Evolutionary conservation across 331 rosid species (phyloP), one percentile per base, ranked within the genome.

Genomic region (Rosa hybrid): DNA sequence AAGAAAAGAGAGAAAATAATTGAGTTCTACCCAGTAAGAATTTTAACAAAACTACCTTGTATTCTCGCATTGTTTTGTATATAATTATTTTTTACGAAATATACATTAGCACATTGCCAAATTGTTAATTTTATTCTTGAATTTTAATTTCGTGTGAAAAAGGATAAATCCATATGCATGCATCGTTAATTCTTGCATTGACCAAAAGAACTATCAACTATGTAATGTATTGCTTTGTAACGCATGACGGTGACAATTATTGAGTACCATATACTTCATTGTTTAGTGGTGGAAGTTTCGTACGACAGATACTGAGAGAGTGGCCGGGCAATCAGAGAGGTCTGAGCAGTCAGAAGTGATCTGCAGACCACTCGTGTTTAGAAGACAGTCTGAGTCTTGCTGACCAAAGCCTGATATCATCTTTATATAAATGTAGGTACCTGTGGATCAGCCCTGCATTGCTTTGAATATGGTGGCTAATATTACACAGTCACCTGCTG

Each of bases 371-470:
- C 45, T 14, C 46, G 46, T 65, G 70, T 30, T 27, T 4, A 12
- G 20, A 65, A 65, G 41, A 63, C 46, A 65, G 45, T 34, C 48
- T 7, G 46, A 30, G 45, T 67, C 46, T 67, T 1, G 14, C 71
- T 34, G 71, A 34, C 21, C 8, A 13, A 65, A 25, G 1, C 68
- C 39, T 5, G 7, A 4, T 12, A 41, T 63, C 41, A 25, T 20
- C 20, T 60, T 9, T 23, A 23, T 21, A 11, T 20, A 21, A 23
- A 63, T 67, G 64, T 90, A 95, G 98, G 98, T 92, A 34, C 98
- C 98, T 41, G 77, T 74, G 30, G 96, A 95, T 76, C 97, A 95
- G 75, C 97, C 98, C 0, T 95, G 96, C 82, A 78, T 89, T 50
- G 93, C 98, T 75, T 85, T 92, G 54, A 78, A 91, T 5, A 92